Base-by-base conservation (phyloP, 192 early-diverging fungal genomes). In the Obelidium mucronatum region DNA sequence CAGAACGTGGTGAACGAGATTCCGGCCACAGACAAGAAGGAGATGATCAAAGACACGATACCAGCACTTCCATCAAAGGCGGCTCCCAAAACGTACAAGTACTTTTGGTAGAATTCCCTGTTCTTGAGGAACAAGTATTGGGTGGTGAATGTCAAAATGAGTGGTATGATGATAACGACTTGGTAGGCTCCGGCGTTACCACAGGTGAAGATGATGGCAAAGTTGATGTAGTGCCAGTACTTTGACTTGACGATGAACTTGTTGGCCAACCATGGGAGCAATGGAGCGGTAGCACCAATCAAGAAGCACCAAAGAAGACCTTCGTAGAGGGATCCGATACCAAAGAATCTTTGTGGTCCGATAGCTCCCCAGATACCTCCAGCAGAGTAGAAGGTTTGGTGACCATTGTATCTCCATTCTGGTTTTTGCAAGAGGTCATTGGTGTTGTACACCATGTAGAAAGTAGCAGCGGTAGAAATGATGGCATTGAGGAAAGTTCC, bases 401-500 rank as follows among this genome's bases (percentile, higher is more conserved):
- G 73, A 22, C 54, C 68, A 48, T 36, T 60, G 40, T 42, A 62
- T 6, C 5, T 28, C 75, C 82, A 78, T 30, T 39, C 67, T 2
- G 33, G 26, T 22, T 34, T 75, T 44, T 28, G 51, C 42, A 80
- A 22, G 19, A 59, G 34, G 22, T 74, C 15, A 19, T 77, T 44
- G 22, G 13, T 37, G 24, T 31, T 51, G 64, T 34, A 56, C 74
- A 85, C 77, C 31, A 83, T 58, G 19, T 36, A 80, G 2, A 68
- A 76, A 22, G 91, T 87, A 0, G 90, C 92, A 8, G 85, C 87
- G 31, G 93, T 84, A 62, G 90, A 88, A 24, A 94, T 83, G 65
- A 92, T 81, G 1, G 88, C 89, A 36, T 90, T 91, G 37, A 83
- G 39, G 28, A 94, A 78, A 0, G 93, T 94, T 5, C 93, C 93